Evolutionary conservation across 2,329 filamentous ascomycete genomes (phyloP).

Genomic region (Colletotrichum liaoningense): DNA sequence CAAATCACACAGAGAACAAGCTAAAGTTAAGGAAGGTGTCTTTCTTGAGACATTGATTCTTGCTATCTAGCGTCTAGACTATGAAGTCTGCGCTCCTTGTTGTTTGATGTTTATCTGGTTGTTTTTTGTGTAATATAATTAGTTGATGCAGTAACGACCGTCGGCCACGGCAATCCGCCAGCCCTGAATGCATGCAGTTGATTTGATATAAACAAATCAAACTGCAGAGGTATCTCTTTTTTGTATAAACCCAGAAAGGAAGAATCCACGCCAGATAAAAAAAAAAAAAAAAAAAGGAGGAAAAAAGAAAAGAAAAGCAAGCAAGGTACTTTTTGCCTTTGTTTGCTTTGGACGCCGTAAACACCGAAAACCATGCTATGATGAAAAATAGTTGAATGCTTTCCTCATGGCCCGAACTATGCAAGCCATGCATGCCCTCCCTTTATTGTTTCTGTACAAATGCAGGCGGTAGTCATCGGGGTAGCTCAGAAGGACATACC

Average conservation of each 20-base stretch:
- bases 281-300: neutral
- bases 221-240: neutral
- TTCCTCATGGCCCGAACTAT: constrained; percentile 7
- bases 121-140: neutral
- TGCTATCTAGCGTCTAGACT: neutral
- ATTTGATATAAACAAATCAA: neutral
- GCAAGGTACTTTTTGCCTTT: neutral
- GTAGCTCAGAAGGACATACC: constrained; percentile 45
- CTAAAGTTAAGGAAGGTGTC: neutral
- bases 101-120: neutral
- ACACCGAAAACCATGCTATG: constrained; percentile 27
- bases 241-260: neutral
- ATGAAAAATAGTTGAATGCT: constrained; percentile 6
- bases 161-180: neutral
- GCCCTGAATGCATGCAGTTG: neutral
- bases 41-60: neutral
- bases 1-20: neutral
- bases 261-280: neutral
- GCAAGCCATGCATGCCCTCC: constrained; percentile 14
- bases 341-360: constrained; percentile 27
- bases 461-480: neutral
- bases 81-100: neutral
- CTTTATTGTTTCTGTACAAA: neutral
- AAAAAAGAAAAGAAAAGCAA: neutral
- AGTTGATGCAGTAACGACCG: constrained; percentile 13